Percentiles rank a stretch among this genome's conserved stretches.
phyloP scores from a whole-genome alignment of 805 yeast species.

The Wickerhamiella allomyrinae region DNA sequence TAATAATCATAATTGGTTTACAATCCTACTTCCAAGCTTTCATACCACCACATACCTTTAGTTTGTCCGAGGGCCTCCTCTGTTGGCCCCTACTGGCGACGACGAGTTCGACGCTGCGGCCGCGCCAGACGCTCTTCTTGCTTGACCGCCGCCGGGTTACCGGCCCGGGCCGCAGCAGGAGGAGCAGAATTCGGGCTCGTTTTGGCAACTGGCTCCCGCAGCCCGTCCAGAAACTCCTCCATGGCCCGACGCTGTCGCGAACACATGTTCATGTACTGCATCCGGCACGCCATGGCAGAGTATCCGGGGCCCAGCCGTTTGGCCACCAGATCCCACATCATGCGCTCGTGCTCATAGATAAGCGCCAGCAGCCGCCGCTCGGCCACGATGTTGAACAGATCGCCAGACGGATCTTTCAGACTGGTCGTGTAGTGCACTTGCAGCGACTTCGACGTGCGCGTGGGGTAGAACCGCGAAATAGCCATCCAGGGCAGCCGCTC shows the following conservation, averaged over 20 bases:
- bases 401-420: slow-evolving; percentile 11
- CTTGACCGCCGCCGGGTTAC: too few species aligned
- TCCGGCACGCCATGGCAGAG: background rate
- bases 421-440: slow-evolving; percentile 36
- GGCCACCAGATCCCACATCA: slow-evolving; percentile 8
- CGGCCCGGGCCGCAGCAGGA: too few species aligned
- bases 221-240: background rate
- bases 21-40: too few species aligned
- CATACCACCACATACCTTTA: too few species aligned
- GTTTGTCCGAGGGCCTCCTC: too few species aligned
- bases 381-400: slow-evolving; percentile 3
- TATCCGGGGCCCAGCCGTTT: slow-evolving; percentile 1
- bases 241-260: background rate
- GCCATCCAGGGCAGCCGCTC: slow-evolving; percentile 74
- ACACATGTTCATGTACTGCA: background rate
- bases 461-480: slow-evolving; percentile 55
- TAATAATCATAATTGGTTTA: too few species aligned
- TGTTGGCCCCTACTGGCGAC: too few species aligned
- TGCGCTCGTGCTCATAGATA: slow-evolving; percentile 7
- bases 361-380: slow-evolving; percentile 5
- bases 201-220: background rate
- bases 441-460: slow-evolving; percentile 71
- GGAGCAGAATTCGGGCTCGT: too few species aligned
- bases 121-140: too few species aligned
- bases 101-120: too few species aligned